These are phyloP conservation scores for Macrolepiota dolichaula DNA, from an alignment of 768 basidiomycete genomes.

Conservation along the genomic window DNA sequence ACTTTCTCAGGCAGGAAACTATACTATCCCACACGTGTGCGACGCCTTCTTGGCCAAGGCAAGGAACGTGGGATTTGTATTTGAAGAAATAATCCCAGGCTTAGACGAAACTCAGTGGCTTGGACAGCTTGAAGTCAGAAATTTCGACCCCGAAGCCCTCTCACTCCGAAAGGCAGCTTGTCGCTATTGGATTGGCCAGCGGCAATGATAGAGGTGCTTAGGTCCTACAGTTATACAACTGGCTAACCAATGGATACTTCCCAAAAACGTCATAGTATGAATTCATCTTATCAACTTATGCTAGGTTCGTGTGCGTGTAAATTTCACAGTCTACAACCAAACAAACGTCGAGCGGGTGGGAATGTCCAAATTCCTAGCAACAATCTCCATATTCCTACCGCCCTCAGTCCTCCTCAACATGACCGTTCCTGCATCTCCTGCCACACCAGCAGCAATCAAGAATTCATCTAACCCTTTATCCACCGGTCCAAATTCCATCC, in stretches of 20 bases:
- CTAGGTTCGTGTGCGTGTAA: no score
- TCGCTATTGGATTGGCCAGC: slow-evolving; percentile 55
- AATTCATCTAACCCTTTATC: slow-evolving; percentile 43
- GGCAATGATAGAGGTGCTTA: background rate
- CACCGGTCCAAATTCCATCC: slow-evolving; percentile 57
- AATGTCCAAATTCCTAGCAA: slow-evolving; percentile 53
- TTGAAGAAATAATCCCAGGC: slow-evolving; percentile 39
- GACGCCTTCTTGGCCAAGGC: slow-evolving; percentile 46
- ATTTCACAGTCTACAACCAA: slow-evolving; percentile 28
- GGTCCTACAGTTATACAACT: no score
- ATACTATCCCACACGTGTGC: slow-evolving; percentile 53
- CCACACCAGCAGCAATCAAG: slow-evolving; percentile 52
- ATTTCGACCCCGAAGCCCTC: slow-evolving; percentile 44
- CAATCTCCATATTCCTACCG: slow-evolving; percentile 47
- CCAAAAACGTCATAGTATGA: no score
- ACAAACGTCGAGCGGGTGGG: slow-evolving; percentile 52
- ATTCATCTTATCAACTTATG: no score
- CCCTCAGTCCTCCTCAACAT: slow-evolving; percentile 52
- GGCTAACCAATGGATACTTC: no score
- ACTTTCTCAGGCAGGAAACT: slow-evolving; percentile 46
- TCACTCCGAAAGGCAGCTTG: slow-evolving; percentile 54
- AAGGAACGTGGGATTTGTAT: slow-evolving; percentile 35
- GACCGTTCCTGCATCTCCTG: slow-evolving; percentile 52
- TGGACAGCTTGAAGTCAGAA: slow-evolving; percentile 43
- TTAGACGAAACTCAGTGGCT: slow-evolving; percentile 39